Evolutionary conservation across 2,329 filamentous ascomycete species (phyloP), one percentile per base, ranked within the genome.

Genomic region (Neocucurbitaria cava): DNA sequence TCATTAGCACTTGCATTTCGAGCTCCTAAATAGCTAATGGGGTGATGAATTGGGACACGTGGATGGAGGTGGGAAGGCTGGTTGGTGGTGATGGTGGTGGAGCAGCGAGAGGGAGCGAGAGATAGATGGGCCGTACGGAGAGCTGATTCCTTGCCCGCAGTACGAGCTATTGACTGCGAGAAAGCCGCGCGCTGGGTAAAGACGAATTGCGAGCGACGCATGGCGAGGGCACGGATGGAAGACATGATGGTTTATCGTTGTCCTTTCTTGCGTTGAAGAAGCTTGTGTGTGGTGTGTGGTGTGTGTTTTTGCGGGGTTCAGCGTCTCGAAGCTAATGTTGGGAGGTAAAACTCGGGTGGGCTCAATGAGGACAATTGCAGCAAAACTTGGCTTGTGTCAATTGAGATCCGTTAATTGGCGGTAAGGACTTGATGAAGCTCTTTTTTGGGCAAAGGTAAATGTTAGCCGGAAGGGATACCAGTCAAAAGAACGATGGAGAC

Each of bases 81-180:
- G 33, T 20, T 46, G 2, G 6, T 36, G 18, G 20, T 28, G 24
- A n/a, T 51, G 41, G 17, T 45, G 40, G 20, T 36, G 30, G n/a
- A 33, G 46, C 38, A 20, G 40, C n/a, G n/a, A n/a, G n/a, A n/a
- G n/a, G n/a, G n/a, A n/a, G n/a, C n/a, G n/a, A n/a, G n/a, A n/a
- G n/a, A n/a, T n/a, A n/a, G n/a, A 26, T 8, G 13, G 9, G 15
- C 62, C 78, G 36, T 78, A 82, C 79, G 71, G 31, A 79, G 72
- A 50, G 71, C 67, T 35, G 71, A 69, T 65, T 82, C 79, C 70
- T 82, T 81, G 54, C 77, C 77, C 21, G 72, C 74, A 46, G 59
- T 51, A 33, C 75, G 63, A n/a, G 72, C 66, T 54, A 71, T 73
- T 35, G 76, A 76, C 58, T 71, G 61, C 21, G 66, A 73, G 63